A percentile compares a stretch with the other conserved stretches of the same genome.
phyloP scores from a whole-genome alignment of 495 filamentous ascomycete species.

The Oidiodendron maius region DNA sequence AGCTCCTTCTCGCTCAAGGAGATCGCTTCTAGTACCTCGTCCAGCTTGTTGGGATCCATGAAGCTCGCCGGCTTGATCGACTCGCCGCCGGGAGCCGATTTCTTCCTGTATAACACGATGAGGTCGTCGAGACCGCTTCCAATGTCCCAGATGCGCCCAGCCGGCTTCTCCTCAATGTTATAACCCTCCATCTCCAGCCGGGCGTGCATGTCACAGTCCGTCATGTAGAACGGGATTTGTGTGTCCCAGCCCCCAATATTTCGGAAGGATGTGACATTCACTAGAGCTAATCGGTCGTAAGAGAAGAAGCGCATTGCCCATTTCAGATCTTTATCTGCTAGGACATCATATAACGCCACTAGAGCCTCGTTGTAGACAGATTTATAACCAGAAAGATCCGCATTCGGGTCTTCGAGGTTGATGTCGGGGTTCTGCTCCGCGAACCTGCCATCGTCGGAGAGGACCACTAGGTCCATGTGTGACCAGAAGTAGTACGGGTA shows the following conservation, averaged over 20 bases:
- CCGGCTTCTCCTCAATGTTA: conserved; percentile 34
- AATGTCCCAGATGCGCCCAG: conserved; percentile 50
- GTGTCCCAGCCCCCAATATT: conserved; percentile 55
- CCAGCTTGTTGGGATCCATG: conserved; percentile 35
- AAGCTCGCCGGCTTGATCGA: conserved; percentile 18
- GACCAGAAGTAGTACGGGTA: conserved; percentile 56
- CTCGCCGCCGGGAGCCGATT: conserved; percentile 12
- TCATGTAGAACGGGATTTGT: conserved; percentile 55
- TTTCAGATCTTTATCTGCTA: conserved; percentile 6
- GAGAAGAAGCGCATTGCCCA: conserved; percentile 51
- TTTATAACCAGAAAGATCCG: conserved; percentile 36
- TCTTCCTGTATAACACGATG: conserved; percentile 36
- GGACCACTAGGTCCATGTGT: conserved; percentile 49
- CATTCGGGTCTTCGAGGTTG: conserved; percentile 21
- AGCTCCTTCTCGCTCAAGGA: conserved; percentile 15
- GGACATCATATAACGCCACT: conserved; percentile 30
- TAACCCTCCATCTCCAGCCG: conserved; percentile 47
- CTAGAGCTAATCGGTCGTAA: conserved; percentile 53
- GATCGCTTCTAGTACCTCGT: conserved; percentile 8
- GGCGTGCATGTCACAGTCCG: conserved; percentile 54
- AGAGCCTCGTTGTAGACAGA: conserved; percentile 46
- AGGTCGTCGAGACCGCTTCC: conserved; percentile 39
- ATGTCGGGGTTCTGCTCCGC: neutral
- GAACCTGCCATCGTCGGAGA: conserved; percentile 39
- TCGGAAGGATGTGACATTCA: conserved; percentile 46